Percentiles rank a stretch among this genome's conserved stretches.
Evolutionary conservation across 768 basidiomycete species (phyloP).

Genomic region (Suillus luteus): DNA sequence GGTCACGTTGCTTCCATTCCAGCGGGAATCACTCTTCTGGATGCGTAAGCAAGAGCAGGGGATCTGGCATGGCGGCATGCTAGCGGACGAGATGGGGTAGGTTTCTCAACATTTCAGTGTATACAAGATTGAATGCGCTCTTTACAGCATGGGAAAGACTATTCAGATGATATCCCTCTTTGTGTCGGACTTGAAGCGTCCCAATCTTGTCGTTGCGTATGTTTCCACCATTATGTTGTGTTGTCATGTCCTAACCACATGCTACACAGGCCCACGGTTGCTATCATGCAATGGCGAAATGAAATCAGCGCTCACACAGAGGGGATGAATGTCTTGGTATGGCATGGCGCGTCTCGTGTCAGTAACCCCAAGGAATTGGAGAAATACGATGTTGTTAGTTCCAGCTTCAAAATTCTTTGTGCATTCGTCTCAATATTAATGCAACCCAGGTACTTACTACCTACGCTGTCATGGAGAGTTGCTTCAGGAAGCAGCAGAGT

Average conservation of each 20-base stretch:
- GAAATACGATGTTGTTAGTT: constrained; percentile 83
- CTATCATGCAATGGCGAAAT: constrained; percentile 85
- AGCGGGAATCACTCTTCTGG: constrained; percentile 93
- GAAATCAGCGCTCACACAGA: constrained; percentile 88
- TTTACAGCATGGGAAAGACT: constrained; percentile 83
- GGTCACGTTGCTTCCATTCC: constrained; percentile 88
- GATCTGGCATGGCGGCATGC: constrained; percentile 88
- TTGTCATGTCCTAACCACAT: constrained; percentile 7
- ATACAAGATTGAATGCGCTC: constrained; percentile 13
- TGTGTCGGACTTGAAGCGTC: constrained; percentile 72
- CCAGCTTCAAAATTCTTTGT: background rate
- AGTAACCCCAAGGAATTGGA: constrained; percentile 66
- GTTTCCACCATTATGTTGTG: constrained; percentile 28
- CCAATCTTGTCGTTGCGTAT: constrained; percentile 91
- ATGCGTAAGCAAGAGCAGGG: constrained; percentile 92
- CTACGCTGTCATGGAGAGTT: constrained; percentile 88
- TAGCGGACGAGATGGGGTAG: constrained; percentile 94
- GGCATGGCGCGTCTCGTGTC: constrained; percentile 83
- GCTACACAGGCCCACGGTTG: constrained; percentile 46
- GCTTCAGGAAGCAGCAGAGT: constrained; percentile 88
- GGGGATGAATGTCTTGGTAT: constrained; percentile 84
- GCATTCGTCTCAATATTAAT: constrained; percentile 12
- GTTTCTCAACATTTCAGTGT: constrained; percentile 23
- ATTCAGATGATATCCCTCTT: constrained; percentile 95
- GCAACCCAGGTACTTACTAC: constrained; percentile 72